Conservation (phyloP, 495 filamentous ascomycete genomes). For the Polyplosphaeria fusca region DNA sequence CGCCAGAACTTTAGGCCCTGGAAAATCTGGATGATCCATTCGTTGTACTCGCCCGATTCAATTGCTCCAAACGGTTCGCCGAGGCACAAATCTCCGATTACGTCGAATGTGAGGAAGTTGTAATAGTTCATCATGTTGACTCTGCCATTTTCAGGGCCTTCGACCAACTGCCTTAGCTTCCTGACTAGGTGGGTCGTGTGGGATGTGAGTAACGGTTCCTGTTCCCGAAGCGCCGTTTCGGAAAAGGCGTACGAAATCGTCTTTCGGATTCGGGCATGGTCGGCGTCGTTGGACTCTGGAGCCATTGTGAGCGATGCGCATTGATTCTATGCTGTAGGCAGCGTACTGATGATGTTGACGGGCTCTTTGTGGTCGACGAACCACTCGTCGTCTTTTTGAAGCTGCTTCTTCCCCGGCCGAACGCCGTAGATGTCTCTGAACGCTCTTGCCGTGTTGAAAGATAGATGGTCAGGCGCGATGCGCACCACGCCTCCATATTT, state of each 20-base stretch:
- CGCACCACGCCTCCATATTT: slow-evolving; percentile 17
- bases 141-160: slow-evolving; percentile 8
- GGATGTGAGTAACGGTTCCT: slow-evolving; percentile 7
- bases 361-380: slow-evolving; percentile 6
- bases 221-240: slow-evolving; percentile 14
- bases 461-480: slow-evolving; percentile 4
- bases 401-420: not conserved
- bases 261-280: slow-evolving; percentile 17
- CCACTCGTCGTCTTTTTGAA: slow-evolving; percentile 7
- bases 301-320: not conserved
- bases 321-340: too few species aligned
- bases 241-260: slow-evolving; percentile 8
- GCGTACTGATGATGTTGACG: slow-evolving; percentile 2
- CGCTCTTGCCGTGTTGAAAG: slow-evolving; percentile 3
- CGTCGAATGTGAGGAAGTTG: slow-evolving; percentile 21
- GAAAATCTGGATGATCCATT: slow-evolving; percentile 14
- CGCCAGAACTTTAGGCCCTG: slow-evolving; percentile 14
- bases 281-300: slow-evolving; percentile 10
- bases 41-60: slow-evolving; percentile 6
- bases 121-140: slow-evolving; percentile 11
- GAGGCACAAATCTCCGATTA: slow-evolving; percentile 21
- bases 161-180: not conserved
- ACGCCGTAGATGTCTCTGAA: slow-evolving; percentile 8
- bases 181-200: not conserved
- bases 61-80: slow-evolving; percentile 18